Evolutionary conservation across 306 rosid genomes (phyloP), one percentile per base, ranked within the genome.

Genomic region (Psophocarpus tetragonolobus): DNA sequence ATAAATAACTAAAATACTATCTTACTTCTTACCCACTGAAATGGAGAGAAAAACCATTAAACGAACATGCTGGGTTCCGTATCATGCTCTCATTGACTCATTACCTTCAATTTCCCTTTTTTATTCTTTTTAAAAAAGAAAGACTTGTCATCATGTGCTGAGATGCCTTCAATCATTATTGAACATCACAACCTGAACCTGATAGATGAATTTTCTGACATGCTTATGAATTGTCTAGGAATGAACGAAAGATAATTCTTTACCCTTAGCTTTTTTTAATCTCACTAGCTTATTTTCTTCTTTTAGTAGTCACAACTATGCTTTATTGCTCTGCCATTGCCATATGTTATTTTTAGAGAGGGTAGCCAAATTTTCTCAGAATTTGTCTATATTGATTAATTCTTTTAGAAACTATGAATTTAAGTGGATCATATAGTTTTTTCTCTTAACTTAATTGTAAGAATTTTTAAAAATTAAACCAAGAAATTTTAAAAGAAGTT

Each of bases 121-220:
- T 20, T 71, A 42, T 11, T 33, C 3, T n/a, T 18, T 51, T 61
- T 5, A 29, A 30, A 27, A 5, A 30, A 1, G 4, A 39, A 27
- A n/a, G 33, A 47, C 39, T 35, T 15, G 65, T 30, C 74, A 76
- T 30, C 74, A 76, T 66, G 67, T 76, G 81, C 32, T 26, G 81
- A 67, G 67, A 36, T 77, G 67, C 68, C 44, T 66, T 67, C 68
- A 36, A 67, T 77, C 45, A 77, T 67, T 67, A 44, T n/a, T n/a
- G n/a, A n/a, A n/a, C n/a, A n/a, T n/a, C n/a, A n/a, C n/a, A 66
- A 51, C 4, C 20, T 17, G 15, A 50, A 23, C 14, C 20, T 1
- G 3, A 50, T 7, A 64, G 15, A 50, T 15, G 53, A 76, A 33
- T 35, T 62, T 39, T 66, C 81, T 63, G 72, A 75, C 80, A 45